phyloP scores from a whole-genome alignment of 2,329 filamentous ascomycete species.

The Fusarium protoensiforme region DNA sequence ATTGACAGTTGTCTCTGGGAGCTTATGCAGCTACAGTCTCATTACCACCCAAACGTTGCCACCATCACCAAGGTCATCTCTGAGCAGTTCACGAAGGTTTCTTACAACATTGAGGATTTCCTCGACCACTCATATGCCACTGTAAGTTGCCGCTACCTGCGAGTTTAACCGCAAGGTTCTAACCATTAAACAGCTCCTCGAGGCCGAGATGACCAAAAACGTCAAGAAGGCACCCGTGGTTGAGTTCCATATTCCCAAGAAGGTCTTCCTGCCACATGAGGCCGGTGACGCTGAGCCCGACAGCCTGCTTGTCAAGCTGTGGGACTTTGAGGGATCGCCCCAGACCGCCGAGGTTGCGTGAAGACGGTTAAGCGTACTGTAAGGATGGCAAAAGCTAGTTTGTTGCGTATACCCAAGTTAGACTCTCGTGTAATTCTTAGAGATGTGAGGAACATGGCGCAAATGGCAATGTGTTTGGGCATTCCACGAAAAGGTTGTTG shows the following conservation, averaged over 20 bases:
- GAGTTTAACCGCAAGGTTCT: background rate
- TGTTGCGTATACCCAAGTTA: slow-evolving; percentile 10
- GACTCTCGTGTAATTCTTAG: background rate
- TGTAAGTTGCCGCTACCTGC: slow-evolving; percentile 60
- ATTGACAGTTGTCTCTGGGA: slow-evolving; percentile 97
- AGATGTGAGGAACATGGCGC: background rate
- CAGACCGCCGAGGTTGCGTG: slow-evolving; percentile 19
- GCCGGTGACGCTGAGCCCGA: slow-evolving; percentile 59
- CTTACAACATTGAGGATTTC: slow-evolving; percentile 97
- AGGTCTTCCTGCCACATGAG: slow-evolving; percentile 73
- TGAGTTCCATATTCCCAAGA: slow-evolving; percentile 94
- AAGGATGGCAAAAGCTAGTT: slow-evolving; percentile 12
- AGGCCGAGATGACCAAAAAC: slow-evolving; percentile 84
- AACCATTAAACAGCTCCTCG: slow-evolving; percentile 71
- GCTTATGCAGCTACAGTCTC: slow-evolving; percentile 86
- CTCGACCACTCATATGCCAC: slow-evolving; percentile 91
- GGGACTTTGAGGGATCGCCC: slow-evolving; percentile 61
- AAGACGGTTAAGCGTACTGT: background rate
- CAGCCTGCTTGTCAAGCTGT: slow-evolving; percentile 68
- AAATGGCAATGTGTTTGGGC: background rate
- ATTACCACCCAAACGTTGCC: slow-evolving; percentile 97
- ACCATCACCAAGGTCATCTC: slow-evolving; percentile 93
- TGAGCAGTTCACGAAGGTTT: slow-evolving; percentile 96
- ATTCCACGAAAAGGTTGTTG: background rate
- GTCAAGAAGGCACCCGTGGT: slow-evolving; percentile 89